A percentile compares a stretch with the other conserved stretches of the same genome.
Evolutionary conservation across 352 stramenopile species (phyloP).

Genomic region (Phytopythium chamaehyphon): DNA sequence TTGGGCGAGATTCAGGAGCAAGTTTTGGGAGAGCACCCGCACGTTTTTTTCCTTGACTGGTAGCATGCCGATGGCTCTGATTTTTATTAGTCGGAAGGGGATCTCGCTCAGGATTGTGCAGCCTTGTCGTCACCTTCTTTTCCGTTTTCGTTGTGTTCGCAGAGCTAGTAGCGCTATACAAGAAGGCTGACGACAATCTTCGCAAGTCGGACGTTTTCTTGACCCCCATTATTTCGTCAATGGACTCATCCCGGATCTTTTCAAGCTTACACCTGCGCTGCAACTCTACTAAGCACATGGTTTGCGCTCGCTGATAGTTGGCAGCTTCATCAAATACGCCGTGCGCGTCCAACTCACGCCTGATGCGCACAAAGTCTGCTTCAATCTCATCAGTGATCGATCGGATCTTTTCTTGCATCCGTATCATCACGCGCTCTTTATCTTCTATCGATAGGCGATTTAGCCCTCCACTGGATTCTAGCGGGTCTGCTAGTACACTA

Average conservation of each 20-base stretch:
- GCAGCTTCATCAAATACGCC: constrained; percentile 61
- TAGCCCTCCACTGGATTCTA: constrained; percentile 32
- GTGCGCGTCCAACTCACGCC: constrained; percentile 47
- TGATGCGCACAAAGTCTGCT: constrained; percentile 45
- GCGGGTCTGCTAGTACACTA: constrained; percentile 38
- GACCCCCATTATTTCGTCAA: constrained; percentile 40
- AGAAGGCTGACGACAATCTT: constrained; percentile 1
- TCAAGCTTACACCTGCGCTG: constrained; percentile 63
- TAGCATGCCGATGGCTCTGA: neutral
- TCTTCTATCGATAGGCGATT: constrained; percentile 58
- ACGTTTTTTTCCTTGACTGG: neutral
- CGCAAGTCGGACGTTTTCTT: neutral
- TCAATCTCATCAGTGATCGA: constrained; percentile 53
- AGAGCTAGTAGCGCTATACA: neutral
- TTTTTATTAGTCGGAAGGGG: neutral
- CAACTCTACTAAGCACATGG: constrained; percentile 66
- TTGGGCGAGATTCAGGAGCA: neutral
- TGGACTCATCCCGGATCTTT: constrained; percentile 53
- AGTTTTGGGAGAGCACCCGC: neutral
- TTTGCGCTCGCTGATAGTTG: constrained; percentile 58
- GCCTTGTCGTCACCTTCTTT: neutral
- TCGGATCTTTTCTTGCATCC: constrained; percentile 69
- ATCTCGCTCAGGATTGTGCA: neutral
- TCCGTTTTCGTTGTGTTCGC: constrained; percentile 1
- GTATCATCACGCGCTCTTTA: constrained; percentile 66